A percentile compares a stretch with the other conserved stretches of the same genome.
phyloP scores from a whole-genome alignment of 345 rosid species.

The Trapa bicornis region DNA sequence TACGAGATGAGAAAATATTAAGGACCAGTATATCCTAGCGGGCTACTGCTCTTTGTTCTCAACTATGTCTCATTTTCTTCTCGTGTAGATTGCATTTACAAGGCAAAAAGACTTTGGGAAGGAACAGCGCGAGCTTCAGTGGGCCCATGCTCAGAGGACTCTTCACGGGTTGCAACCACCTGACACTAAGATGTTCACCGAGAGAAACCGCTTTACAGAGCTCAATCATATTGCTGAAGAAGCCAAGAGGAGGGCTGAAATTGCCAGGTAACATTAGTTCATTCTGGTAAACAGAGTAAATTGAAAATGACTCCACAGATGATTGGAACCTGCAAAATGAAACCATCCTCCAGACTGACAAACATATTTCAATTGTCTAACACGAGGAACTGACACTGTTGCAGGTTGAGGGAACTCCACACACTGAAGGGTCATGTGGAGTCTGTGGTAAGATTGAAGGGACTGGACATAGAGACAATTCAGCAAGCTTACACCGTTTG shows the following conservation, averaged over 20 bases:
- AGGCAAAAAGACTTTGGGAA: constrained; percentile 94
- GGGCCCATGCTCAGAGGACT: constrained; percentile 99
- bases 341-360: background rate
- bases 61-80: constrained; percentile 4
- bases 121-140: constrained; percentile 96
- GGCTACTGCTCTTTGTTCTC: background rate
- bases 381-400: background rate
- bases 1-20: constrained; percentile 16
- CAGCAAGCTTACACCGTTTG: constrained; percentile 93
- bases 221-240: constrained; percentile 96
- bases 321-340: background rate
- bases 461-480: constrained; percentile 91
- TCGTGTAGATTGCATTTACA: constrained; percentile 83
- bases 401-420: constrained; percentile 86
- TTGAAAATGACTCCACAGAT: background rate
- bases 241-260: constrained; percentile 97
- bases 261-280: constrained; percentile 48
- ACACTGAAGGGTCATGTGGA: constrained; percentile 95
- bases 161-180: constrained; percentile 91
- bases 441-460: constrained; percentile 87
- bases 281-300: background rate
- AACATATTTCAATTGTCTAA: background rate
- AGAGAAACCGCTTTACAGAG: constrained; percentile 66
- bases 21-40: background rate
- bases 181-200: constrained; percentile 87